These are phyloP conservation scores for Herpetomonas samuelpessoai DNA, from an alignment of 208 protist genomes.

Conservation along the genomic window DNA sequence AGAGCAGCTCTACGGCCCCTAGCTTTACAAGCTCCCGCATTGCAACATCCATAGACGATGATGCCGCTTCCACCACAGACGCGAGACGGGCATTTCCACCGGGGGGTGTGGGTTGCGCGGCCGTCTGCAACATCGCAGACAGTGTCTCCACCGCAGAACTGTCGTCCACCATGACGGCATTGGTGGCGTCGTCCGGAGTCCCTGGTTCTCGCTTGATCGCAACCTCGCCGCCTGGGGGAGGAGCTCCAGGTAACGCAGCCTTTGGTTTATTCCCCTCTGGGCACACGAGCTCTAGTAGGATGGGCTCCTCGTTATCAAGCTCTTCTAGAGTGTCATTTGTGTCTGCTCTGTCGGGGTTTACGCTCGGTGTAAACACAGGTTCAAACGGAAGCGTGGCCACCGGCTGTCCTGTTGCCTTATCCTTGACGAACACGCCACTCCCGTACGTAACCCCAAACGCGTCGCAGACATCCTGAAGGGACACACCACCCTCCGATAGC, in stretches of 20 bases:
- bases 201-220: background rate
- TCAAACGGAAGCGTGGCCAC: conserved; percentile 82
- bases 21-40: conserved; percentile 60
- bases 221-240: background rate
- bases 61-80: background rate
- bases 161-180: conserved; percentile 4
- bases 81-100: background rate
- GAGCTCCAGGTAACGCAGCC: conserved; percentile 2
- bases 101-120: background rate
- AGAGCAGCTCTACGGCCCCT: conserved; percentile 66
- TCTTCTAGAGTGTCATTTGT: background rate
- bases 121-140: background rate
- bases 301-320: background rate
- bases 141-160: background rate
- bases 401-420: conserved; percentile 38
- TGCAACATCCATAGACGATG: conserved; percentile 29
- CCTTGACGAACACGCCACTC: conserved; percentile 44
- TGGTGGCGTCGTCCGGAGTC: background rate
- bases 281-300: conserved; percentile 12
- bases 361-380: conserved; percentile 20
- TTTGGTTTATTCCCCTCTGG: conserved; percentile 1
- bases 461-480: conserved; percentile 66
- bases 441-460: conserved; percentile 54
- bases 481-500: conserved; percentile 46
- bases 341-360: background rate